Evolutionary conservation across 176 grass and related monocot species (phyloP), one percentile per base, ranked within the genome.

Genomic region (Poa pratensis): DNA sequence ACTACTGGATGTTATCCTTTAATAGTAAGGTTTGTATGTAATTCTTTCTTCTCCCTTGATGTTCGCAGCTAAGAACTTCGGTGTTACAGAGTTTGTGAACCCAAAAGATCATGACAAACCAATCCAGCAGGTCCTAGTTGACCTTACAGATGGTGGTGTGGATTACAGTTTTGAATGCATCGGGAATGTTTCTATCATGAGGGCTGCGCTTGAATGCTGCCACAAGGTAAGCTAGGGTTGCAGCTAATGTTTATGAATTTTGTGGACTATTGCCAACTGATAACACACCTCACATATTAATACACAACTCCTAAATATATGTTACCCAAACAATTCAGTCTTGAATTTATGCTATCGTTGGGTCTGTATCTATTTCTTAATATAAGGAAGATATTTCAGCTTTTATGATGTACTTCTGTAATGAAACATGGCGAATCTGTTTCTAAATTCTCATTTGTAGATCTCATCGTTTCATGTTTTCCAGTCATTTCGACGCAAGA

Each of bases 101-200:
- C 96, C 96, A 79, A 99, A 99, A 83, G 93, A 99, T 59, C 50
- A 99, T 85, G 96, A 96, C 3, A 99, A 92, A 62, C 93, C 96
- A 49, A 99, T 96, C 67, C 96, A 99, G 59, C 96, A 99, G 83
- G 93, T 99, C 37, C 60, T 99, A 12, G 57, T 99, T 64, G 96
- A 94, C 73, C 91, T 96, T 73, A 99, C 93, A 5, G 93, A 99
- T 82, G 96, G 93, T 53, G 96, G 93, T 0, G 93, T 96, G 73
- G 96, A 99, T 86, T 99, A 99, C 88, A 99, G 96, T 86, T 99
- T 99, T 76, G 96, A 99, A 76, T 99, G 96, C 81, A 96, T 99
- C 59, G 93, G 96, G 79, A 99, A 99, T 92, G 93, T 99, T 84
- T 89, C 90, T 62, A 74, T 99, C 69, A 99, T 96, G 93, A 91